phyloP scores from a whole-genome alignment of 352 stramenopile species.

The Achlya hypogyna region DNA sequence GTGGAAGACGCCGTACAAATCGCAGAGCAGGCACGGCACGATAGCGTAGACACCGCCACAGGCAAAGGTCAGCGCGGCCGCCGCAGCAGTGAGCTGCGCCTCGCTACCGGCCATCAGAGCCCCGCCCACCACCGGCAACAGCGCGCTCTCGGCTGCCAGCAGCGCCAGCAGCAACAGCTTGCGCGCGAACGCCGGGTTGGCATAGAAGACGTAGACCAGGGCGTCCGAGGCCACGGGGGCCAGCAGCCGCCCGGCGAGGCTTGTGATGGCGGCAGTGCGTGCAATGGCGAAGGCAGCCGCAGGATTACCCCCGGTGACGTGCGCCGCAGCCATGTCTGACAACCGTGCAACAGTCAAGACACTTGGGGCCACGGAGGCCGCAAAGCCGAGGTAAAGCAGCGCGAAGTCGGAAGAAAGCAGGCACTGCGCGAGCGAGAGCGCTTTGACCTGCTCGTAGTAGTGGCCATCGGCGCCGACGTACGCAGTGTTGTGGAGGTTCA shows the following conservation, averaged over 20 bases:
- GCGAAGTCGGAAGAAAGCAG: slow-evolving; percentile 9
- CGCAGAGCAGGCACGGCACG: slow-evolving; percentile 20
- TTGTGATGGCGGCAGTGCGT: not conserved
- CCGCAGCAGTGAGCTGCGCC: not conserved
- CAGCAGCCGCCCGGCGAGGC: slow-evolving; percentile 2
- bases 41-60: slow-evolving; percentile 19
- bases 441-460: slow-evolving; percentile 18
- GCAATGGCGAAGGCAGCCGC: not conserved
- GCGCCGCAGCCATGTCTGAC: not conserved
- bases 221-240: slow-evolving; percentile 5
- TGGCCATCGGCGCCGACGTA: not conserved
- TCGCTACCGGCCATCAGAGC: not conserved
- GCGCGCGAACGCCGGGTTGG: slow-evolving; percentile 19
- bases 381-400: slow-evolving; percentile 9
- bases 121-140: not conserved
- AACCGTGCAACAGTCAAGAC: not conserved
- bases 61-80: not conserved
- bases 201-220: slow-evolving; percentile 17
- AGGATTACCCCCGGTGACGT: not conserved
- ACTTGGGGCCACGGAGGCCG: not conserved
- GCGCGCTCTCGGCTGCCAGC: not conserved
- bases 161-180: slow-evolving; percentile 8
- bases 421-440: slow-evolving; percentile 1
- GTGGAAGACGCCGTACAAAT: slow-evolving; percentile 25
- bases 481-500: not conserved